These are phyloP conservation scores for Phialophora macrospora DNA, from an alignment of 2,329 filamentous ascomycete species.

Conservation along the genomic window DNA sequence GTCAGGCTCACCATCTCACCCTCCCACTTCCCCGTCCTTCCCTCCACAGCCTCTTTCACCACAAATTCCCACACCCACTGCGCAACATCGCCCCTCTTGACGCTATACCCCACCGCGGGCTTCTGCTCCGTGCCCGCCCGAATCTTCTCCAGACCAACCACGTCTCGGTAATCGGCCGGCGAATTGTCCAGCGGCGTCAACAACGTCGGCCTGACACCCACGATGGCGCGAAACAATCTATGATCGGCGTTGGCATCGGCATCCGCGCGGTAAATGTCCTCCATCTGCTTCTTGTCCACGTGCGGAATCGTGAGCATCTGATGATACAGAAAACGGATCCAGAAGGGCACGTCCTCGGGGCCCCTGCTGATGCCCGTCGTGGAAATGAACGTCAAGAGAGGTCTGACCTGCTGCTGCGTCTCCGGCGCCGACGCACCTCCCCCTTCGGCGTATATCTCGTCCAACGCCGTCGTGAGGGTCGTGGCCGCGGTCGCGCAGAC, in stretches of 20 bases:
- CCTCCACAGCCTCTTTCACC: slow-evolving; percentile 29
- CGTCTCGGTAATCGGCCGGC: slow-evolving; percentile 29
- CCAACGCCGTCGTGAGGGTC: slow-evolving; percentile 40
- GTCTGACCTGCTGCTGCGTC: slow-evolving; percentile 22
- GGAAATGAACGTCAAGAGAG: slow-evolving; percentile 43
- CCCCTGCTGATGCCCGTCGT: slow-evolving; percentile 44
- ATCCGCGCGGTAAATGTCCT: slow-evolving; percentile 42
- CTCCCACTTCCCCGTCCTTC: slow-evolving; percentile 29
- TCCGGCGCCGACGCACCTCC: not conserved
- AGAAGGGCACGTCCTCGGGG: slow-evolving; percentile 41
- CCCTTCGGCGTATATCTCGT: slow-evolving; percentile 37
- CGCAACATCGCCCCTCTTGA: slow-evolving; percentile 46
- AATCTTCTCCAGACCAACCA: slow-evolving; percentile 40
- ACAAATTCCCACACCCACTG: slow-evolving; percentile 44
- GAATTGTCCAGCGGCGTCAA: slow-evolving; percentile 39
- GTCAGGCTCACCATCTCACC: slow-evolving; percentile 40
- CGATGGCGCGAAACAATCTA: slow-evolving; percentile 34
- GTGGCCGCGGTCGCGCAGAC: slow-evolving; percentile 44
- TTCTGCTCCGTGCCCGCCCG: slow-evolving; percentile 41
- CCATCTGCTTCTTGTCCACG: slow-evolving; percentile 47
- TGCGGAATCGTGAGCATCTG: slow-evolving; percentile 42
- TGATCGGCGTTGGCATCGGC: slow-evolving; percentile 23
- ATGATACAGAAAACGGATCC: slow-evolving; percentile 45
- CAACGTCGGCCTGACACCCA: slow-evolving; percentile 45
- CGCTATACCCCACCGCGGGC: slow-evolving; percentile 44